Base-by-base conservation (phyloP, 2,329 filamentous ascomycete genomes). In the Podosphaera fusca region DNA sequence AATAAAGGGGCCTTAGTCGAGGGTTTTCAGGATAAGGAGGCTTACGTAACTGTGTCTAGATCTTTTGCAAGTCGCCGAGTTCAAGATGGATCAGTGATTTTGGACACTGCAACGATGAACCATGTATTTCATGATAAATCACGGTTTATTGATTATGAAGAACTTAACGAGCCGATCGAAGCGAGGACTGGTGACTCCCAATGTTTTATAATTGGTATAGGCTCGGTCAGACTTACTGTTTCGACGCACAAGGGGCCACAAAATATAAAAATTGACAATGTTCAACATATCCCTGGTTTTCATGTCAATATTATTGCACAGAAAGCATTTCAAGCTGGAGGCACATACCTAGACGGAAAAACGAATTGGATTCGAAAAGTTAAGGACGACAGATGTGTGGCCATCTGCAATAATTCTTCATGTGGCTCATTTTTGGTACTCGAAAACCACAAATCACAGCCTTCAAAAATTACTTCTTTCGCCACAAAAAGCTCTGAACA, bases 401-500 rank as follows among this genome's bases (percentile, higher is more conserved):
- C 49, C 1, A 52, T 52, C 33, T 52, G 21, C 21, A n/a, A 52
- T 31, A 52, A 2, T 9, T 52, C 49, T 31, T 8, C 49, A 8
- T 52, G 49, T 52, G 49, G 45, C 45, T 49, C 45, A 49, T 49
- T 49, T 49, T 49, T 49, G 45, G 45, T 49, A n/a, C 45, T 49
- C 21, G 45, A 49, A 49, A 49, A 49, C 45, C 10, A 4, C 45
- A 49, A 49, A 31, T 34, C 50, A 14, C 10, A 53, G 9, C 50
- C 0, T 14, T 31, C 21, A 14, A 14, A 14, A 12, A 53, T 14
- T 53, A 53, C 12, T 53, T 53, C 33, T 34, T 53, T 53, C 31
- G 50, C 33, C 33, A 53, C 50, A 14, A 53, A 53, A 14, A 4
- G 45, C 21, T 53, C 52, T 4, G 35, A 54, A 40, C 14, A 54